Conservation (phyloP, 2,329 filamentous ascomycete genomes). For the Neospermospora avenae region DNA sequence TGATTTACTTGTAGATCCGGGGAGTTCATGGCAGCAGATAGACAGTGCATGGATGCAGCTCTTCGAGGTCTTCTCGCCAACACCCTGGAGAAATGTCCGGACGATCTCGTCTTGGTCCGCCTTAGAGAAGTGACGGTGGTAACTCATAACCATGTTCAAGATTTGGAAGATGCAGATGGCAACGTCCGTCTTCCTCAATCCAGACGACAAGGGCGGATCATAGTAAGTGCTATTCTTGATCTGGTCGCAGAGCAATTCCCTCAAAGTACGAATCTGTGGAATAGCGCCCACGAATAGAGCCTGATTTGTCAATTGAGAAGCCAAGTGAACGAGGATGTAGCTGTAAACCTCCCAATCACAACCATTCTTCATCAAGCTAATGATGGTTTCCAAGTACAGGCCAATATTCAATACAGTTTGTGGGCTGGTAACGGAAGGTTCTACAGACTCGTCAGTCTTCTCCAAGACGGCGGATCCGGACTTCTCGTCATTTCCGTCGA, state of each 20-base stretch:
- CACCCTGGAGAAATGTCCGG: slow-evolving; percentile 78
- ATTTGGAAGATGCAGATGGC: slow-evolving; percentile 85
- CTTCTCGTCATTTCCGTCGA: not conserved
- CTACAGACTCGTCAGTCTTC: not conserved
- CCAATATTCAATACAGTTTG: slow-evolving; percentile 26
- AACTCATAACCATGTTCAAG: slow-evolving; percentile 84
- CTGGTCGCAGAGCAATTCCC: slow-evolving; percentile 77
- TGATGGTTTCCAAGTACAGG: slow-evolving; percentile 72
- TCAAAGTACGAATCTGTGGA: slow-evolving; percentile 70
- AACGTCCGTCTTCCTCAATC: slow-evolving; percentile 82
- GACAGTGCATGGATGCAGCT: slow-evolving; percentile 93
- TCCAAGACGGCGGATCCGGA: not conserved
- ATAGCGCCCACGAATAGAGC: slow-evolving; percentile 75
- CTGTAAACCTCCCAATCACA: slow-evolving; percentile 91
- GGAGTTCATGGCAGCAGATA: slow-evolving; percentile 92
- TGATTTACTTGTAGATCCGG: slow-evolving; percentile 79
- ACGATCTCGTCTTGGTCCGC: slow-evolving; percentile 88
- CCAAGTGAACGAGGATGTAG: slow-evolving; percentile 81
- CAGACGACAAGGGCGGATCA: slow-evolving; percentile 75
- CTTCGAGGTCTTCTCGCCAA: slow-evolving; percentile 84
- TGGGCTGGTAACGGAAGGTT: not conserved
- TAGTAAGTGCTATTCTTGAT: slow-evolving; percentile 73
- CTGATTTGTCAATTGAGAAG: slow-evolving; percentile 86
- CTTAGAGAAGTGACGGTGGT: slow-evolving; percentile 80
- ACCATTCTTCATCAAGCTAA: slow-evolving; percentile 69